Evolutionary conservation across 2,329 filamentous ascomycete species (phyloP), one percentile per base, ranked within the genome.

Genomic region (Ophiocordyceps camponoti-leonardi): DNA sequence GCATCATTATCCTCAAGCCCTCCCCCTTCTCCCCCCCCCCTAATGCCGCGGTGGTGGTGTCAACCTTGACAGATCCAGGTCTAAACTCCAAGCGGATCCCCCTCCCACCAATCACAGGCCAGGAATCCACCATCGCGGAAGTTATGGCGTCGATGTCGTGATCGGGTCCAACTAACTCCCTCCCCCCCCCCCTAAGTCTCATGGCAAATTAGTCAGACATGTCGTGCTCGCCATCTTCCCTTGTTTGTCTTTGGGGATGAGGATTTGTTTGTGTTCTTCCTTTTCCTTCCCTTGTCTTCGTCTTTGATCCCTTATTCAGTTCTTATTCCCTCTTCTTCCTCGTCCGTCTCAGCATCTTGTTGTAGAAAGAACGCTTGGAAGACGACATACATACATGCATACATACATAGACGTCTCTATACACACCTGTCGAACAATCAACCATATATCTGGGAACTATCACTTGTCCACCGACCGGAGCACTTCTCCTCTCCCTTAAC

Each of bases 141-240:
- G 67, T 59, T 50, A 62, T 70, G 68, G 67, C 66, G 66, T 63
- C 61, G 67, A 70, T 70, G 67, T 69, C 67, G 67, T 69, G 67
- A 69, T 70, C 62, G 58, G 54, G 50, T 54, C 55, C 47, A 52
- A 49, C 47, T 46, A 54, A 51, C 51, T 30, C 49, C 3, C 4
- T 23, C 22, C n/a, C n/a, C n/a, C n/a, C n/a, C n/a, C 44, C 50
- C 52, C 20, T 12, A 16, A 22, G 39, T 40, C n/a, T 20, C 43
- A 28, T 30, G 12, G 20, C 19, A 33, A 39, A 35, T 44, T 35
- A 44, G 26, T 39, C 28, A 44, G 43, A 23, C 31, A 37, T 28
- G 18, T 13, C 20, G 22, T n/a, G 41, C 14, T 14, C 41, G n/a
- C 13, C 22, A 19, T 42, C n/a, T 39, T 18, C 18, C 35, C 18